These are phyloP conservation scores for Penicillium occitanis DNA, from an alignment of 2,329 filamentous ascomycete genomes.

Conservation along the genomic window DNA sequence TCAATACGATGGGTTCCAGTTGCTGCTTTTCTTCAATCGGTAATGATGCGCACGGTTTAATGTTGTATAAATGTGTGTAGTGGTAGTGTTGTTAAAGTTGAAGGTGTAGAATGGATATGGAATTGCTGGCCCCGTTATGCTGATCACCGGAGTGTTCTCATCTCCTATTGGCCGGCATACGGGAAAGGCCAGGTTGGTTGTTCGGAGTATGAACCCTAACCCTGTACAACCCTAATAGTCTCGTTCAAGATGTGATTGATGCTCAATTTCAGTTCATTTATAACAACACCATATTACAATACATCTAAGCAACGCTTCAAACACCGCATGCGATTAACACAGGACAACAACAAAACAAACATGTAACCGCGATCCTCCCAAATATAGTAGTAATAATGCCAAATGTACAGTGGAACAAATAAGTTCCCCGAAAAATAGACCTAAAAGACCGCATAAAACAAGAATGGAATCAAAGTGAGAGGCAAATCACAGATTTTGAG, in stretches of 20 bases:
- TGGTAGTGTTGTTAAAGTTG: background rate
- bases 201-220: background rate
- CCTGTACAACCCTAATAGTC: background rate
- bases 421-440: background rate
- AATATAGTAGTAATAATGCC: slow-evolving; percentile 3
- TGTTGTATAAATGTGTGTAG: background rate
- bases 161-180: slow-evolving; percentile 10
- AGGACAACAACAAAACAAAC: slow-evolving; percentile 12
- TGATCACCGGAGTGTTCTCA: slow-evolving; percentile 2
- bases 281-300: slow-evolving; percentile 8
- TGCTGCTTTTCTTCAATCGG: background rate
- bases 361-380: slow-evolving; percentile 12
- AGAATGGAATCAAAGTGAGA: slow-evolving; percentile 14
- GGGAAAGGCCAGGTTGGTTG: slow-evolving; percentile 31
- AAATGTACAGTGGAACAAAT: slow-evolving; percentile 18
- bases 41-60: background rate
- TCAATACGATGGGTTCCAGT: background rate
- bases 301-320: slow-evolving; percentile 12
- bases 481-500: slow-evolving; percentile 6
- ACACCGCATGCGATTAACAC: background rate
- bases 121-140: background rate
- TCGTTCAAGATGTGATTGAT: background rate
- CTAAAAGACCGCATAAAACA: slow-evolving; percentile 13
- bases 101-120: background rate
- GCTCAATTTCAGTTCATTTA: background rate